phyloP scores from a whole-genome alignment of 2,329 filamentous ascomycete species.

The Metarhizium guizhouense region DNA sequence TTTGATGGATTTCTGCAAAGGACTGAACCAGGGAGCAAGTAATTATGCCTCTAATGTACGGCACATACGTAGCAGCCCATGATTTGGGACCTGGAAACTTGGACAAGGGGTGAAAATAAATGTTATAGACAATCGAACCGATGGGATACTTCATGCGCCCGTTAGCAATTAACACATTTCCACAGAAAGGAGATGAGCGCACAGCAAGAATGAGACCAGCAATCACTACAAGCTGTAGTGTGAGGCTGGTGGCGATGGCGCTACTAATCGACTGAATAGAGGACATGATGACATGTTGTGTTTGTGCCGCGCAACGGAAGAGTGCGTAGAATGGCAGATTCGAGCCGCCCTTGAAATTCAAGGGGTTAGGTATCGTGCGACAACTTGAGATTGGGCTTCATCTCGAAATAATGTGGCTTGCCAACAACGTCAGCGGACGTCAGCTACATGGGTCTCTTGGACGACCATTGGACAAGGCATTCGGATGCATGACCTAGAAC shows the following conservation, averaged over 20 bases:
- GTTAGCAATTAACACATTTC: neutral
- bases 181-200: neutral
- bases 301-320: neutral
- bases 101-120: neutral
- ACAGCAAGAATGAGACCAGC: neutral
- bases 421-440: too few relatives aligned
- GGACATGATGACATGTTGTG: neutral
- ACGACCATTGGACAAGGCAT: too few relatives aligned
- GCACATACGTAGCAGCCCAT: neutral
- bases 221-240: neutral
- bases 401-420: too few relatives aligned
- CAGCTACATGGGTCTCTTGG: too few relatives aligned
- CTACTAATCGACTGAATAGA: neutral
- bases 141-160: neutral
- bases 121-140: neutral
- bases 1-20: neutral
- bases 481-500: too few relatives aligned
- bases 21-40: neutral
- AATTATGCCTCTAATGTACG: neutral
- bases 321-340: neutral
- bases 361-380: too few relatives aligned
- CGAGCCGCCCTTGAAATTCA: too few relatives aligned
- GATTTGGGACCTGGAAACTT: neutral
- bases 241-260: neutral
- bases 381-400: too few relatives aligned